Evolutionary conservation across 176 grass and related monocot genomes (phyloP), one percentile per base, ranked within the genome.

Genomic region (Ampelocalamus luodianensis): DNA sequence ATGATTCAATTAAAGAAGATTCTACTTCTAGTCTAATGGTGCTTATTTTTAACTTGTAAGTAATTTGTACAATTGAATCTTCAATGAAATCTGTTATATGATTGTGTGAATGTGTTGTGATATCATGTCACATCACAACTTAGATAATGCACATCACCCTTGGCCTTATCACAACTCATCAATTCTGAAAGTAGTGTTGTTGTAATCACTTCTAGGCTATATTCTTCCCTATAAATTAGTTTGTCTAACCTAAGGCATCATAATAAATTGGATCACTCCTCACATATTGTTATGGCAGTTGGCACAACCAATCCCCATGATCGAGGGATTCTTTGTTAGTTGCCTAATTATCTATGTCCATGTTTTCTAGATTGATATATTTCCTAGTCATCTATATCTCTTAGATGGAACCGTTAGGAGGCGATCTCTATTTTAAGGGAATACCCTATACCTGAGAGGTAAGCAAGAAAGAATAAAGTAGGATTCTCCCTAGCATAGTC

Each of bases 401-500:
- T 81, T 42, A 55, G 32, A 81, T 69, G n/a, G 5, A 42, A 40
- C 24, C 70, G 37, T 26, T 56, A 69, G 49, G 37, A 29, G 3
- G 14, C 4, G 9, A 42, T 70, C 36, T 81, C 49, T 44, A n/a
- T n/a, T 22, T 56, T 10, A 77, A 22, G 42, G 74, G 58, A 42
- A 59, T 66, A 50, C 10, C 10, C 9, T 66, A 68, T 67, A 80
- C 44, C 22, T 24, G 32, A 68, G 20, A 53, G 4, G 4, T 36
- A 54, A 37, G 34, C 44, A 37, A 80, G 53, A 58, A 76, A 43
- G 27, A 80, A 80, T 80, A 27, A 67, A 67, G 17, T 36, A 67
- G n/a, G 20, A 39, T 79, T 79, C 61, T 65, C 10, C 40, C 16
- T 16, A 20, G 20, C 24, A 43, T 66, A 66, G 64, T 32, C 48